Evolutionary conservation across 2,329 filamentous ascomycete species (phyloP).

Genomic region (Monosporascus sp.): DNA sequence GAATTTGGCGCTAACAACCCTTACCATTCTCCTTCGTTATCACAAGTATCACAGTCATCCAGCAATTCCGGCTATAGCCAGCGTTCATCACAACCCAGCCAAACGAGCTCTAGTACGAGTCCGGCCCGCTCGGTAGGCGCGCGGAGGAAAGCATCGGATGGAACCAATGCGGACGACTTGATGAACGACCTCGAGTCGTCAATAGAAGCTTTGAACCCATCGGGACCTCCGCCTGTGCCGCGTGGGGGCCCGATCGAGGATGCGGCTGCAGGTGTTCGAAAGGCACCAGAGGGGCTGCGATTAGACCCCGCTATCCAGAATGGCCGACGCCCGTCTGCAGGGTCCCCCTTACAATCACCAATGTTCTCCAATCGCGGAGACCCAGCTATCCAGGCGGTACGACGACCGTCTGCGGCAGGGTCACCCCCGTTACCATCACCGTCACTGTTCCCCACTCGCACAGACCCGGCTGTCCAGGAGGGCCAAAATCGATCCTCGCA

Average conservation of each 20-base stretch:
- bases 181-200: constrained; percentile 52
- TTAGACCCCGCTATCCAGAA: constrained; percentile 26
- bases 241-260: constrained; percentile 9
- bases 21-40: constrained; percentile 59
- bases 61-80: constrained; percentile 56
- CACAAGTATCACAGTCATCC: constrained; percentile 60
- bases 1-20: constrained; percentile 59
- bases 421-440: background rate
- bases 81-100: constrained; percentile 36
- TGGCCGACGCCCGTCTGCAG: constrained; percentile 6
- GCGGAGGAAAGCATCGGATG: constrained; percentile 35
- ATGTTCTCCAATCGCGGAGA: constrained; percentile 2
- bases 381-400: constrained; percentile 2
- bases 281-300: constrained; percentile 14
- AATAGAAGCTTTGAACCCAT: constrained; percentile 35
- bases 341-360: constrained; percentile 13
- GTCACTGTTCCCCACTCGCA: constrained; percentile 3
- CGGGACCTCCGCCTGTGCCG: constrained; percentile 18
- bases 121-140: constrained; percentile 39
- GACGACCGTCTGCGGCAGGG: constrained; percentile 14
- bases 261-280: background rate
- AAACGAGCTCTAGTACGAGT: constrained; percentile 57
- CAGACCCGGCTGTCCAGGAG: constrained; percentile 17
- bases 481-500: constrained; percentile 19
- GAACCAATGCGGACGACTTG: constrained; percentile 38